A percentile compares a stretch with the other conserved stretches of the same genome.
Conservation (phyloP, 805 yeast genomes). For the Candida ovalis region DNA sequence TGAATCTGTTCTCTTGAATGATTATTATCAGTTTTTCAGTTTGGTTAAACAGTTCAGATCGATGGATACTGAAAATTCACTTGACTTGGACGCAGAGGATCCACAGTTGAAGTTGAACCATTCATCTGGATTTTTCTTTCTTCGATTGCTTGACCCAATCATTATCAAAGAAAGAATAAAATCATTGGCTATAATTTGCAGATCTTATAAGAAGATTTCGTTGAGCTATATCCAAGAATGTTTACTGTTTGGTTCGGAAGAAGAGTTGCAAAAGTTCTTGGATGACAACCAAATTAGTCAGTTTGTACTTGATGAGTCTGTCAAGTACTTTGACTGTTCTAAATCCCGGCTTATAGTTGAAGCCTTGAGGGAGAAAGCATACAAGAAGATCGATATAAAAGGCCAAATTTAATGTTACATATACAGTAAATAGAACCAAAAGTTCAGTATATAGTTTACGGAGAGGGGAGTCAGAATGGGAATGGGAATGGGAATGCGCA, state of each 20-base stretch:
- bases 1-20: constrained; percentile 33
- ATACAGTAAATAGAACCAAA: neutral
- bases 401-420: constrained; percentile 59
- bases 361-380: constrained; percentile 27
- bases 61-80: constrained; percentile 30
- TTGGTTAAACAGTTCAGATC: constrained; percentile 26
- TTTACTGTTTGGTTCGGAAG: constrained; percentile 28
- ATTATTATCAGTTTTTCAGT: constrained; percentile 53
- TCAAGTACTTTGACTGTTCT: constrained; percentile 23
- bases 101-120: constrained; percentile 19
- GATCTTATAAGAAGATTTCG: constrained; percentile 49
- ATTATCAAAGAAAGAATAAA: constrained; percentile 54
- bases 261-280: constrained; percentile 42
- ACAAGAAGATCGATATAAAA: constrained; percentile 75
- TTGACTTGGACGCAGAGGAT: constrained; percentile 10
- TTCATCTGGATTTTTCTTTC: constrained; percentile 22
- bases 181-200: constrained; percentile 52
- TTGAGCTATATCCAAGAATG: constrained; percentile 16
- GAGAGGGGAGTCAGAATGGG: no score
- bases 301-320: constrained; percentile 21
- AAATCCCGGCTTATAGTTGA: constrained; percentile 23
- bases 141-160: constrained; percentile 45
- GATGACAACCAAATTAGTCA: constrained; percentile 34
- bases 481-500: neutral
- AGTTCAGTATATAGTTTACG: neutral